phyloP scores from a whole-genome alignment of 352 stramenopile species.

The Phytophthora melonis region DNA sequence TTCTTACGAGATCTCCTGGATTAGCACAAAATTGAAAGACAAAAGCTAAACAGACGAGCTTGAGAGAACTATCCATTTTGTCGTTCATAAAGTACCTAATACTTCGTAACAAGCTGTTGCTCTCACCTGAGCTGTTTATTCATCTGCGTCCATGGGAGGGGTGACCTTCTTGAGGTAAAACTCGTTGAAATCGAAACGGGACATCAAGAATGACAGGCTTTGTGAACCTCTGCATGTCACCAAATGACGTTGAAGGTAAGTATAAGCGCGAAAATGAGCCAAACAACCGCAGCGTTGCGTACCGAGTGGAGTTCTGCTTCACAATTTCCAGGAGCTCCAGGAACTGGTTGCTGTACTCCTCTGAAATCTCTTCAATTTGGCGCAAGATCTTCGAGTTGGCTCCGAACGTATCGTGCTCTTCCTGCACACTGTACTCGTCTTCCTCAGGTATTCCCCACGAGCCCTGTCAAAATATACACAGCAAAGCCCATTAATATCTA shows the following conservation, averaged over 20 bases:
- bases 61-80: conserved; percentile 7
- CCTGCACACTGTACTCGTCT: conserved; percentile 54
- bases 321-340: conserved; percentile 78
- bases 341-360: conserved; percentile 75
- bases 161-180: conserved; percentile 79
- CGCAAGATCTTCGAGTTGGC: conserved; percentile 57
- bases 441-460: conserved; percentile 69
- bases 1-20: conserved; percentile 79
- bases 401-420: conserved; percentile 50
- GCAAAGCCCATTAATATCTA: background rate
- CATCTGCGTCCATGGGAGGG: conserved; percentile 51
- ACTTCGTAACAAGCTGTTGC: conserved; percentile 7
- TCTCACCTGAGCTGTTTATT: conserved; percentile 44
- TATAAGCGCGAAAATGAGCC: conserved; percentile 6
- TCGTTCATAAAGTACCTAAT: background rate
- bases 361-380: conserved; percentile 73
- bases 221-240: conserved; percentile 62
- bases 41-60: background rate
- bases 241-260: background rate
- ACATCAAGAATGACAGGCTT: conserved; percentile 86
- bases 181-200: conserved; percentile 94
- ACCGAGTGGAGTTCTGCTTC: conserved; percentile 62
- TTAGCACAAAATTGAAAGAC: conserved; percentile 14
- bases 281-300: conserved; percentile 19
- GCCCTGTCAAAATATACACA: conserved; percentile 39